These are phyloP conservation scores for Trichoderma sp. DNA, from an alignment of 2,329 filamentous ascomycete species.

Conservation along the genomic window DNA sequence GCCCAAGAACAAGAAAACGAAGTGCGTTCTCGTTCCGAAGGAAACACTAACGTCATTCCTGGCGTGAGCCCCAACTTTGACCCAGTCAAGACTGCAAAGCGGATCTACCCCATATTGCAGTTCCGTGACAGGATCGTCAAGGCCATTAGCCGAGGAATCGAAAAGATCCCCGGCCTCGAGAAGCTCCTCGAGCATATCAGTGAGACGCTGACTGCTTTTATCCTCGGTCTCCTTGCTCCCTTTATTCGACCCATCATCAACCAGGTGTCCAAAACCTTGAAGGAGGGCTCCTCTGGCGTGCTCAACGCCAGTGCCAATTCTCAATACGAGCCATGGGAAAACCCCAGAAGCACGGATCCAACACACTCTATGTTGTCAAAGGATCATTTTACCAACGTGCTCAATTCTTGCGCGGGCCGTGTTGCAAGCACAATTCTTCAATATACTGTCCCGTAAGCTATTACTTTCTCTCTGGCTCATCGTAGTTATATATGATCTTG, in stretches of 20 bases:
- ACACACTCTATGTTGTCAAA: constrained; percentile 83
- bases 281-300: constrained; percentile 77
- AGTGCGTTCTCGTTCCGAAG: constrained; percentile 38
- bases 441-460: constrained; percentile 75
- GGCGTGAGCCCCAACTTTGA: constrained; percentile 78
- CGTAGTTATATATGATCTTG: background rate
- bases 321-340: constrained; percentile 79
- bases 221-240: constrained; percentile 86
- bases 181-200: constrained; percentile 90
- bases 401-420: constrained; percentile 75
- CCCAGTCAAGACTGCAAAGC: constrained; percentile 69
- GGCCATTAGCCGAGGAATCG: constrained; percentile 78
- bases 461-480: background rate
- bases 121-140: constrained; percentile 95
- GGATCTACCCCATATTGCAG: constrained; percentile 92
- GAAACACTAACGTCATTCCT: constrained; percentile 62
- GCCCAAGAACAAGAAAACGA: constrained; percentile 64
- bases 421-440: constrained; percentile 76
- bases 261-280: constrained; percentile 78
- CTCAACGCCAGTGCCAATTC: constrained; percentile 69
- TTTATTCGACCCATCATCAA: constrained; percentile 92
- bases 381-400: constrained; percentile 78
- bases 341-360: constrained; percentile 72
- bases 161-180: constrained; percentile 90
- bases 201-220: constrained; percentile 88